These are phyloP conservation scores for Leishmania gerbilli DNA, from an alignment of 208 protist genomes.

Conservation along the genomic window DNA sequence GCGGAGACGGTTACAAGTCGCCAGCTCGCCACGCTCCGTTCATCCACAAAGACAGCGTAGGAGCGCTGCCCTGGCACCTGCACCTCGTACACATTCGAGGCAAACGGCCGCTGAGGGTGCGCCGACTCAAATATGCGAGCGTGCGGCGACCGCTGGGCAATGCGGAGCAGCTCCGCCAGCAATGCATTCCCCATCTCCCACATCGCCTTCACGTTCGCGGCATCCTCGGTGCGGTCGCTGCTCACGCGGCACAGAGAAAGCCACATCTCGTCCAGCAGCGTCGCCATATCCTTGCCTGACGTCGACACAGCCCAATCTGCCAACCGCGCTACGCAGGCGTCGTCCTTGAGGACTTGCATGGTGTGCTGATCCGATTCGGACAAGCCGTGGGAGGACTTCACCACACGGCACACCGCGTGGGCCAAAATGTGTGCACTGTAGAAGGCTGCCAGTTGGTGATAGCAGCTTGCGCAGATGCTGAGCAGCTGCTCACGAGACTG, in stretches of 20 bases:
- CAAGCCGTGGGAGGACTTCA: conserved; percentile 8
- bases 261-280: conserved; percentile 29
- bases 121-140: conserved; percentile 68
- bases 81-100: conserved; percentile 61
- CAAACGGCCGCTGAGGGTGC: conserved; percentile 66
- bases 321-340: conserved; percentile 20
- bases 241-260: conserved; percentile 4
- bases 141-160: conserved; percentile 53
- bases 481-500: conserved; percentile 26
- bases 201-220: conserved; percentile 18
- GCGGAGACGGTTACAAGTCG: conserved; percentile 65
- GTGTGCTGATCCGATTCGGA: conserved; percentile 11
- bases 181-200: conserved; percentile 24
- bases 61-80: conserved; percentile 41
- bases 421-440: conserved; percentile 19
- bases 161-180: conserved; percentile 42
- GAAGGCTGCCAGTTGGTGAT: conserved; percentile 28
- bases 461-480: conserved; percentile 10
- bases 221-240: not conserved
- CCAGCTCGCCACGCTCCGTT: conserved; percentile 52
- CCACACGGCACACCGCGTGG: conserved; percentile 19
- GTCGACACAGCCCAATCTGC: conserved; percentile 29
- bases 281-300: not conserved
- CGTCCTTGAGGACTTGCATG: conserved; percentile 19
- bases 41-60: conserved; percentile 78